Percentiles rank a stretch among this genome's conserved stretches.
Evolutionary conservation across 2,329 filamentous ascomycete species (phyloP).

Genomic region (Orbilia javanica): DNA sequence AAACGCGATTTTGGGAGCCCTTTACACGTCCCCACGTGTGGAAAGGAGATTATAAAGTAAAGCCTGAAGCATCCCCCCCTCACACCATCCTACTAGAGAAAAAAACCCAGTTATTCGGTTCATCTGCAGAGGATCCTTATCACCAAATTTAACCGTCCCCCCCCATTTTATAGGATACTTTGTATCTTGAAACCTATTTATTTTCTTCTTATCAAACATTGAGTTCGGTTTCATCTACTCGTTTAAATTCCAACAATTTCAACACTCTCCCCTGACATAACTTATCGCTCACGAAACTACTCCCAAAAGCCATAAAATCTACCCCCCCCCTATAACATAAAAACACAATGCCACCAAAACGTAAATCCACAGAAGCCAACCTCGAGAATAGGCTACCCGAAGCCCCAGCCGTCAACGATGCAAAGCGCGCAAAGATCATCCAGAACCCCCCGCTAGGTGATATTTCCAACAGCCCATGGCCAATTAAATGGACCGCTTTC

Average conservation of each 20-base stretch:
- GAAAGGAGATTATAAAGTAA: neutral
- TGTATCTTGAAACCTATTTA: neutral
- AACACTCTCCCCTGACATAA: too few relatives aligned
- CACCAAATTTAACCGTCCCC: neutral
- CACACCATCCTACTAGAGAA: too few relatives aligned
- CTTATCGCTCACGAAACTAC: too few relatives aligned
- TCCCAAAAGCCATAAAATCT: neutral
- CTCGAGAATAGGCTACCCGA: constrained; percentile 22
- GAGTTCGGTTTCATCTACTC: neutral
- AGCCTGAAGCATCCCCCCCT: neutral
- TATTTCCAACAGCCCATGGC: constrained; percentile 46
- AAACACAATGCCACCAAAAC: constrained; percentile 37
- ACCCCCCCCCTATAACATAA: neutral
- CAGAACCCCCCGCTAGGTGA: constrained; percentile 34
- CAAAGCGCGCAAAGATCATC: constrained; percentile 28
- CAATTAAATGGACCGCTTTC: constrained; percentile 50
- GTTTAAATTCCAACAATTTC: constrained; percentile 32
- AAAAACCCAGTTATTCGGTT: neutral
- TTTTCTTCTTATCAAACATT: neutral
- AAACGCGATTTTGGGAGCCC: neutral
- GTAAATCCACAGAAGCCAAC: constrained; percentile 23
- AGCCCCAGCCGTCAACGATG: neutral
- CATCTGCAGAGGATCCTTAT: neutral
- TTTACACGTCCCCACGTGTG: constrained; percentile 14
- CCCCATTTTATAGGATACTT: neutral